Evolutionary conservation across 805 yeast genomes (phyloP), one percentile per base, ranked within the genome.

Genomic region (Barnettozyma populi): DNA sequence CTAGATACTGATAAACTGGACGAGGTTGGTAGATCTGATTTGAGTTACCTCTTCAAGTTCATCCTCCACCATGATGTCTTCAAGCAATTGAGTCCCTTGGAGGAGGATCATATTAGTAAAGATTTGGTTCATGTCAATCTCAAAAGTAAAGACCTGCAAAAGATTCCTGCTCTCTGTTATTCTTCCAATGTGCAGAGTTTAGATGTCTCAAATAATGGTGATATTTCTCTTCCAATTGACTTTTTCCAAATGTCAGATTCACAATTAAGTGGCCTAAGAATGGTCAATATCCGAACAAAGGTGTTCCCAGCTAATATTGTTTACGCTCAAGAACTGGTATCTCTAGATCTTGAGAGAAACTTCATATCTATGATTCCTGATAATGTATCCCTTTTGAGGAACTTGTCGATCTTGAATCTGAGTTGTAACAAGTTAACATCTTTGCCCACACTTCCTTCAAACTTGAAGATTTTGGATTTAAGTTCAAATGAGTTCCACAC

Each of bases 131-230:
- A 82, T 61, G 95, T 88, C 10, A 80, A 86, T 61, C 72, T 90
- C 51, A 76, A 82, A 35, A 79, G 85, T 47, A 75, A 85, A 70
- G 83, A 85, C 56, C 70, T 90, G 47, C 88, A 87, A 52, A 87
- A 88, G 18, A 86, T 92, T 7, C 97, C 97, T 0, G 84, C 88
- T 46, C 75, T 85, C 25, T 78, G 90, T 52, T 89, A 84, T 61
- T 86, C 96, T 0, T 77, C 83, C 47, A 92, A 87, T 52, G 88
- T 90, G 49, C 86, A 85, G 56, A 75, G 82, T 51, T 71, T 90
- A 51, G 92, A 90, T 64, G 88, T 89, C 8, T 85, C 95, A 2
- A 80, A 84, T 52, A 90, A 90, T 62, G 95, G 96, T 4, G 85
- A 95, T 16, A 83, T 92, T 45, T 79, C 82, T 50, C 70, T 90